Conservation (phyloP, 768 basidiomycete genomes). For the Porpolomopsis calyptriformis region DNA sequence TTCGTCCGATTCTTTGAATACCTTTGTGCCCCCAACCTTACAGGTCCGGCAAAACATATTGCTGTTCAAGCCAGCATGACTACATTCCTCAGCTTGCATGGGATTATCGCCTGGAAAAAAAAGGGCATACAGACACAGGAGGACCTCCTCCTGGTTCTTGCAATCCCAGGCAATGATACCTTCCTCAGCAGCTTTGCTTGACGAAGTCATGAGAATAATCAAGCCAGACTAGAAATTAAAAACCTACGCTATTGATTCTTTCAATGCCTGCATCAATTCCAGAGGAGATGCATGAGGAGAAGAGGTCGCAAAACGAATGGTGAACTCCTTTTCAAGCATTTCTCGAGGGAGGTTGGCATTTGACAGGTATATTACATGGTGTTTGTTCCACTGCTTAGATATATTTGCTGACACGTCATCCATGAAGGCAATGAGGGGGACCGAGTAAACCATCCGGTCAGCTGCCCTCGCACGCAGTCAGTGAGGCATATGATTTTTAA, state of each 20-base stretch:
- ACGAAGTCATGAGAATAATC: background rate
- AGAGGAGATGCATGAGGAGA: conserved; percentile 26
- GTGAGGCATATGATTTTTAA: conserved; percentile 7
- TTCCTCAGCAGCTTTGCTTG: conserved; percentile 1
- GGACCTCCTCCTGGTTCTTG: conserved; percentile 15
- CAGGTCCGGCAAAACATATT: conserved; percentile 25
- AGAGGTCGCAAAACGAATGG: conserved; percentile 18
- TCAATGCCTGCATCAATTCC: conserved; percentile 24
- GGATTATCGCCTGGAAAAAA: conserved; percentile 23
- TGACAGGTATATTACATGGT: conserved; percentile 23
- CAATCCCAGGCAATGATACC: conserved; percentile 16
- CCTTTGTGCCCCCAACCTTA: conserved; percentile 19
- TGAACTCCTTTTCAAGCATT: conserved; percentile 23
- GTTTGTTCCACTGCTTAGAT: conserved; percentile 30
- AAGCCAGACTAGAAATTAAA: background rate
- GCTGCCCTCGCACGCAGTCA: conserved; percentile 4
- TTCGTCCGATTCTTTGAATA: conserved; percentile 15
- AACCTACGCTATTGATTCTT: conserved; percentile 19
- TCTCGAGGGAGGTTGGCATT: conserved; percentile 21
- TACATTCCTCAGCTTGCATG: conserved; percentile 28
- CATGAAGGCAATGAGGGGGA: conserved; percentile 7
- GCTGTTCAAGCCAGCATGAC: conserved; percentile 21
- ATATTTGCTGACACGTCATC: conserved; percentile 27
- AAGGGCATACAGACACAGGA: conserved; percentile 16
- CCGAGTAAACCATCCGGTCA: conserved; percentile 4